These are phyloP conservation scores for Fusarium sp. DNA, from an alignment of 2,329 filamentous ascomycete species.

Conservation along the genomic window DNA sequence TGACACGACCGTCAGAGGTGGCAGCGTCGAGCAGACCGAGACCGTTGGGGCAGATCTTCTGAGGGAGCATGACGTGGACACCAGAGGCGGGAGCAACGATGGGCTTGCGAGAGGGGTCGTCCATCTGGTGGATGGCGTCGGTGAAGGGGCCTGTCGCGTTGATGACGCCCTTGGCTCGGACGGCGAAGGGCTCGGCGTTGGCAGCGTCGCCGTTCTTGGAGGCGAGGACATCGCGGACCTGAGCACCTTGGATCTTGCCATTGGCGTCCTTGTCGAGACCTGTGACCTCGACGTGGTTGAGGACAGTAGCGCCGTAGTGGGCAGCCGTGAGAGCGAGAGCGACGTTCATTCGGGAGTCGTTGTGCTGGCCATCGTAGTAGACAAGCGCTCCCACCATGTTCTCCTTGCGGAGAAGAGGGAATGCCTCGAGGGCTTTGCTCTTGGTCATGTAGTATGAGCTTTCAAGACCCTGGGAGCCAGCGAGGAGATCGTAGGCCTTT, in stretches of 20 bases:
- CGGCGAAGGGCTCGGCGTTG: conserved; percentile 65
- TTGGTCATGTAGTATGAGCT: conserved; percentile 84
- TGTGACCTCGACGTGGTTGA: conserved; percentile 85
- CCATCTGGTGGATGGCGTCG: conserved; percentile 83
- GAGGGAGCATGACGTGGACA: conserved; percentile 84
- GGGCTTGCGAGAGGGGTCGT: conserved; percentile 73
- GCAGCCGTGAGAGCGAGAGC: conserved; percentile 83
- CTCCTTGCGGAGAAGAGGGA: conserved; percentile 80
- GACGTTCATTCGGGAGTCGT: conserved; percentile 89
- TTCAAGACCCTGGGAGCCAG: conserved; percentile 84
- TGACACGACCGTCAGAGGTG: conserved; percentile 81
- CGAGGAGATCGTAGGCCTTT: conserved; percentile 84
- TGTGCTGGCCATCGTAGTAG: conserved; percentile 89
- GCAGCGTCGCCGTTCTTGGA: conserved; percentile 68
- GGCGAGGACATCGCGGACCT: conserved; percentile 66
- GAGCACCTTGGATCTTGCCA: conserved; percentile 76
- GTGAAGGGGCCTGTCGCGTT: conserved; percentile 87
- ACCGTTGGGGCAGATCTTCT: conserved; percentile 79
- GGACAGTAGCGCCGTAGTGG: conserved; percentile 81
- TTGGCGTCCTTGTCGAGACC: conserved; percentile 75
- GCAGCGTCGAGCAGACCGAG: conserved; percentile 89
- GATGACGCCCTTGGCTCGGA: conserved; percentile 82
- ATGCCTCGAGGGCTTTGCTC: conserved; percentile 79
- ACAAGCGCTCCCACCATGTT: conserved; percentile 81
- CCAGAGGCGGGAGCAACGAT: conserved; percentile 85